Conservation (phyloP, 495 filamentous ascomycete species). For the Chaetomidium leptoderma region DNA sequence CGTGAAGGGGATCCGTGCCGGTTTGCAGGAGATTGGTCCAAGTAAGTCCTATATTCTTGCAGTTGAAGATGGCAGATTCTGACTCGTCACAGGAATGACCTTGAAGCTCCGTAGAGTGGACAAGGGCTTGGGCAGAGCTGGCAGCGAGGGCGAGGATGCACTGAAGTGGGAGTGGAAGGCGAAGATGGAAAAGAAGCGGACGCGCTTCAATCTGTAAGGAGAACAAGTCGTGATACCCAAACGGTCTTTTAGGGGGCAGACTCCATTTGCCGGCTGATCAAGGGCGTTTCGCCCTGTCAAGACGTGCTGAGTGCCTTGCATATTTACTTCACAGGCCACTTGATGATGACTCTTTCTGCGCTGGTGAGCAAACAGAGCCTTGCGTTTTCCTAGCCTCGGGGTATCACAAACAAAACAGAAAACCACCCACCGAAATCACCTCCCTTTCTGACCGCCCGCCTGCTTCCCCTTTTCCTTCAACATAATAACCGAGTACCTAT, state of each 20-base stretch:
- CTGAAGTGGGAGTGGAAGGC: conserved; percentile 91
- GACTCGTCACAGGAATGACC: conserved; percentile 49
- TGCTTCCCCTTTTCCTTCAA: conserved; percentile 32
- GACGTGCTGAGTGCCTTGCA: too few species aligned
- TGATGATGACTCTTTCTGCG: too few species aligned
- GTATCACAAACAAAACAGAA: too few species aligned
- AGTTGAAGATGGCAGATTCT: conserved; percentile 1
- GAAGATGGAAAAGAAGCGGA: conserved; percentile 86
- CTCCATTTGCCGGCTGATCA: background rate
- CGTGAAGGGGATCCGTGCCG: conserved; percentile 74
- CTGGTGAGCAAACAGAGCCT: too few species aligned
- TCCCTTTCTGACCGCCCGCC: conserved; percentile 10
- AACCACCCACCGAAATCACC: background rate
- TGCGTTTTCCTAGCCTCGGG: too few species aligned
- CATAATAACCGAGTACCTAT: conserved; percentile 52
- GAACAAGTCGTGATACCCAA: conserved; percentile 16
- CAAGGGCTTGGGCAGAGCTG: conserved; percentile 76
- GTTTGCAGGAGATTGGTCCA: conserved; percentile 81
- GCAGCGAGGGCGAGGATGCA: conserved; percentile 64
- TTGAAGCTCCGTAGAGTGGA: conserved; percentile 87
- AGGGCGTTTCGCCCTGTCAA: background rate
- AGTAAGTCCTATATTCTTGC: conserved; percentile 29
- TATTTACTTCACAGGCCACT: too few species aligned
- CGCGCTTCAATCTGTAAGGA: conserved; percentile 77
- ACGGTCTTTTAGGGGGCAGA: background rate